A percentile compares a stretch with the other conserved stretches of the same genome.
Conservation (phyloP, 2,329 filamentous ascomycete genomes). For the Aspergillus quadricinctus region DNA sequence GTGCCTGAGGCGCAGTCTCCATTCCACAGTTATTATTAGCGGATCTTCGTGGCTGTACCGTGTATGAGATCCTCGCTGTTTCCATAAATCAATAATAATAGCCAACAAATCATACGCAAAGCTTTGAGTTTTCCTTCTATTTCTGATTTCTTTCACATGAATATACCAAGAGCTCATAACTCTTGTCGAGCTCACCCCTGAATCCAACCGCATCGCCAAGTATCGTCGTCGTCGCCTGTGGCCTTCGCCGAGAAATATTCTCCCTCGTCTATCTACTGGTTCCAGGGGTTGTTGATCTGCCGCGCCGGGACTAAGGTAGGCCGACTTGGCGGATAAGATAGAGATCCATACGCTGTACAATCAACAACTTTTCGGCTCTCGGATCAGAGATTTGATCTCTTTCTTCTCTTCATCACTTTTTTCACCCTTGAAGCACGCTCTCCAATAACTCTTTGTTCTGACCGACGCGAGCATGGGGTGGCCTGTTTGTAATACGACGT, state of each 20-base stretch:
- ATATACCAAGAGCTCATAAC: background rate
- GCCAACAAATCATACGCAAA: background rate
- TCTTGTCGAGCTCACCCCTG: background rate
- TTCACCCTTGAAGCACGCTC: constrained; percentile 1
- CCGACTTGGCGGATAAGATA: constrained; percentile 17
- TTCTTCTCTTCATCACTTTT: constrained; percentile 8
- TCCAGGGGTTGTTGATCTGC: constrained; percentile 10
- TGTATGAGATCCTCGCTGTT: background rate
- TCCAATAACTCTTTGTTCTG: constrained; percentile 5
- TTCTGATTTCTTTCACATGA: too few relatives aligned
- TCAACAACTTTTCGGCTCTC: background rate
- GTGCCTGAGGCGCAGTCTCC: background rate
- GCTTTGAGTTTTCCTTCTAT: background rate
- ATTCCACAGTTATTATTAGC: background rate
- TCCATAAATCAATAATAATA: background rate
- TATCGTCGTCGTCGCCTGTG: background rate
- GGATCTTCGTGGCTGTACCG: background rate
- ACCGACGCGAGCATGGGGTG: constrained; percentile 35
- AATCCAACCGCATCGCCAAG: background rate
- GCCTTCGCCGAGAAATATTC: background rate
- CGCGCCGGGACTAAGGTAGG: constrained; percentile 11
- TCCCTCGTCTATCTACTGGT: background rate
- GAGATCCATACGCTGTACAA: constrained; percentile 5
- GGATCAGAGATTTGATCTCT: constrained; percentile 2
- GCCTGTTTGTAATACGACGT: constrained; percentile 49